Base-by-base conservation (phyloP, 2,329 filamentous ascomycete species). In the Verticillium klebahnii region DNA sequence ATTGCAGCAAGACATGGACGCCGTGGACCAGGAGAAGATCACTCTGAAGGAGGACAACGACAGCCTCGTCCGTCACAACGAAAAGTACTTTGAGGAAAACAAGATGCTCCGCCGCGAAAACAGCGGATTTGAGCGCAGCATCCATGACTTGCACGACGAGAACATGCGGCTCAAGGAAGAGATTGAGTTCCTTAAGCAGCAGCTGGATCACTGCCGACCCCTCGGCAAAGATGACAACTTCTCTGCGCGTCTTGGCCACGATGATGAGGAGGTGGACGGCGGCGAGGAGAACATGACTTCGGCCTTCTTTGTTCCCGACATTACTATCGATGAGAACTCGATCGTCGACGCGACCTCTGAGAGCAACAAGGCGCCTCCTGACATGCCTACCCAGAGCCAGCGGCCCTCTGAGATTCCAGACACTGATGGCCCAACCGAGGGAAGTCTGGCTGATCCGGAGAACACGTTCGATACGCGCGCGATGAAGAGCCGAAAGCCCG, bases 241-340 rank as follows among this genome's bases (percentile, higher is more conserved):
- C 15, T 69, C 74, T 45, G 72, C 67, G 15, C 71, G 68, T 14
- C 66, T 74, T 2, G 50, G 64, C n/a, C 61, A 69, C 65, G 73
- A 76, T 4, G 73, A 76, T 1, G 67, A 67, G 64, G 65, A 74
- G 59, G 54, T 70, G 57, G 72, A 73, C 7, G 58, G 64, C 57
- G 58, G 60, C 32, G 63, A 63, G 39, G 82, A 85, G 45, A 83
- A 85, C 65, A 84, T 85, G 80, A 85, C 83, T 0, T 86, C 84
- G 6, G 83, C 82, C 3, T 81, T 85, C 67, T 84, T 86, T 66
- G 75, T 86, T 61, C 82, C 84, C 25, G 84, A 86, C 64, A 85
- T 85, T 64, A 86, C 83, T 2, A 75, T 85, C 37, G 78, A 82
- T 60, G 74, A 78, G 62, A 70, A 69, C 62, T 66, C 64, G 59